Evolutionary conservation across 2,329 filamentous ascomycete genomes (phyloP).

Genomic region (Epichloe uncinata): DNA sequence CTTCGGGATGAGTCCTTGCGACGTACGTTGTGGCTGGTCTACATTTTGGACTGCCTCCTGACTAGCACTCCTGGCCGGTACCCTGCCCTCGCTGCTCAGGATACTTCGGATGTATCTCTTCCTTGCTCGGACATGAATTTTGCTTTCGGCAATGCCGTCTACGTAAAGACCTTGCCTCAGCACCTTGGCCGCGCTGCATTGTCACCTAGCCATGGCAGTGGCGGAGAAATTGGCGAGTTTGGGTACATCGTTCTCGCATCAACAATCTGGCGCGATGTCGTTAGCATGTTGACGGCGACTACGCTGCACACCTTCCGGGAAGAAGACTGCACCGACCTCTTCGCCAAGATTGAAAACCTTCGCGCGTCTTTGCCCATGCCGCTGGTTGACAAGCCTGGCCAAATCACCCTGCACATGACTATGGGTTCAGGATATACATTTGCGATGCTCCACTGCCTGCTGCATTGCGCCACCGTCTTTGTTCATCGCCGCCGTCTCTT

Average conservation of each 20-base stretch:
- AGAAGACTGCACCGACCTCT: slow-evolving; percentile 35
- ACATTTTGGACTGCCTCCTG: slow-evolving; percentile 48
- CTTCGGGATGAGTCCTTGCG: slow-evolving; percentile 48
- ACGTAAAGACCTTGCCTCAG: slow-evolving; percentile 40
- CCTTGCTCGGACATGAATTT: slow-evolving; percentile 50
- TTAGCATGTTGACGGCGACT: slow-evolving; percentile 45
- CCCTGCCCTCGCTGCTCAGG: slow-evolving; percentile 39
- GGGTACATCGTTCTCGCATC: slow-evolving; percentile 48
- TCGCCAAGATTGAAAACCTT: slow-evolving; percentile 41
- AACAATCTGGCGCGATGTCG: slow-evolving; percentile 48
- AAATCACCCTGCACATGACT: slow-evolving; percentile 49
- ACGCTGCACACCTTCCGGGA: slow-evolving; percentile 39
- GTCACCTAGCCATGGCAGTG: slow-evolving; percentile 23
- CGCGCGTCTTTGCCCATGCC: slow-evolving; percentile 43
- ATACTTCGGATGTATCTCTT: slow-evolving; percentile 41
- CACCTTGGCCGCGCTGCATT: slow-evolving; percentile 23
- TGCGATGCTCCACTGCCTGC: slow-evolving; percentile 47
- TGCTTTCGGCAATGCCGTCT: slow-evolving; percentile 46
- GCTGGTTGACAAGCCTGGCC: slow-evolving; percentile 46
- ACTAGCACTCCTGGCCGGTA: slow-evolving; percentile 48
- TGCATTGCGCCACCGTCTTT: slow-evolving; percentile 48
- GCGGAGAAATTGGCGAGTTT: slow-evolving; percentile 46
- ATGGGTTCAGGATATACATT: slow-evolving; percentile 51
- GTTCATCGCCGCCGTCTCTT: slow-evolving; percentile 46
- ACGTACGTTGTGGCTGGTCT: slow-evolving; percentile 48